A percentile compares a stretch with the other conserved stretches of the same genome.
phyloP scores from a whole-genome alignment of 441 rosid genomes.

The Pelargonium australe region DNA sequence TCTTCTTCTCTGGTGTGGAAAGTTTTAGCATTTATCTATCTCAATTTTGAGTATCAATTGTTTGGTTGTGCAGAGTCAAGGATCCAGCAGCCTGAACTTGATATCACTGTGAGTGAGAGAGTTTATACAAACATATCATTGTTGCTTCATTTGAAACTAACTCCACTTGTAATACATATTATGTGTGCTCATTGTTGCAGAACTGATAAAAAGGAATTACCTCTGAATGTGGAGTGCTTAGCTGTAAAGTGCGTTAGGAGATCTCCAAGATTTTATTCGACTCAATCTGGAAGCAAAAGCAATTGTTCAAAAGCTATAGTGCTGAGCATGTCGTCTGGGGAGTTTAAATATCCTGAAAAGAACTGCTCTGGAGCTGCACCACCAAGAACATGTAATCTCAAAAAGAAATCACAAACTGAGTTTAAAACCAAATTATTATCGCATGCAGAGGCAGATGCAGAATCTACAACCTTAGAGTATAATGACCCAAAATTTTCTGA shows the following conservation, averaged over 20 bases:
- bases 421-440: conserved; percentile 17
- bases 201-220: conserved; percentile 9
- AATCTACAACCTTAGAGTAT: conserved; percentile 9
- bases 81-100: conserved; percentile 22
- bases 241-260: conserved; percentile 16
- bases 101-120: conserved; percentile 32
- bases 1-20: not conserved
- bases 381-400: conserved; percentile 11
- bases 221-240: conserved; percentile 10
- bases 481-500: not conserved
- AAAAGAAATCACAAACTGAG: conserved; percentile 17
- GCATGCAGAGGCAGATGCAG: conserved; percentile 19
- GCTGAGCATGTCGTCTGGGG: conserved; percentile 7
- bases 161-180: not conserved
- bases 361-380: not conserved
- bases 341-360: conserved; percentile 5
- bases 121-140: not conserved
- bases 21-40: not conserved
- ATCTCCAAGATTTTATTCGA: conserved; percentile 20
- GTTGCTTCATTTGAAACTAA: conserved; percentile 3
- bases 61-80: conserved; percentile 24
- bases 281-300: conserved; percentile 17
- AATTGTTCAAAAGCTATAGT: conserved; percentile 13
- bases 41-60: conserved; percentile 2
- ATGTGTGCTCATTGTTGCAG: conserved; percentile 3